Evolutionary conservation across 2,329 filamentous ascomycete genomes (phyloP), one percentile per base, ranked within the genome.

Genomic region (Trichophyton benhamiae): DNA sequence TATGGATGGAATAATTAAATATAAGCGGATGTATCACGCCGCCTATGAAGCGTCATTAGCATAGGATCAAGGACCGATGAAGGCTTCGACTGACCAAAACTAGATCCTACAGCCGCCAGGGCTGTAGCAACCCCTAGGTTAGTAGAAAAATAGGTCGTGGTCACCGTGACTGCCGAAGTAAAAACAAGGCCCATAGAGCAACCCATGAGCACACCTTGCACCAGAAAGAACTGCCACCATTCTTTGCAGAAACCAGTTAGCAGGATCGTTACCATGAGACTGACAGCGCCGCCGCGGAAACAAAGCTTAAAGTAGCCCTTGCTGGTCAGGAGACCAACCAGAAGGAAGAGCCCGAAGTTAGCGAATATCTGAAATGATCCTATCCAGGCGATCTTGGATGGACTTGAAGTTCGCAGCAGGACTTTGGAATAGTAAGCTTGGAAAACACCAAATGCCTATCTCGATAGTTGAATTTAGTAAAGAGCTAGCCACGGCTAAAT

Each of bases 351-450:
- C 61, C 72, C 72, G 65, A 76, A 75, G 11, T 73, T 66, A n/a
- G 75, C 67, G 64, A 76, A 77, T 38, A 76, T 65, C 63, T 77
- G 74, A n/a, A 75, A 66, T 15, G 68, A 69, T 8, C 75, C 74
- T 30, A 78, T 70, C 75, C 72, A 77, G 36, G 74, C 72, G 30
- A 77, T 72, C 17, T 68, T 65, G 2, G 70, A 70, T 2, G 70
- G 69, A 1, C 70, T 64, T 1, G 64, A 60, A 1, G 65, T 41
- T 6, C 46, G 55, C 15, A 68, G 58, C 17, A 76, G 65, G 0
- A 64, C 42, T 48, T 68, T 68, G 6, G 69, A 66, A 62, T 78
- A 77, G 66, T 76, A 76, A 22, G 71, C 66, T 68, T 77, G 74
- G 66, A 76, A 78, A 52, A 76, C 68, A 22, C 75, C 75, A 61